Percentiles rank a stretch among this genome's conserved stretches.
Conservation (phyloP, 257 asterid species). For the Nicotiana noctiflora region DNA sequence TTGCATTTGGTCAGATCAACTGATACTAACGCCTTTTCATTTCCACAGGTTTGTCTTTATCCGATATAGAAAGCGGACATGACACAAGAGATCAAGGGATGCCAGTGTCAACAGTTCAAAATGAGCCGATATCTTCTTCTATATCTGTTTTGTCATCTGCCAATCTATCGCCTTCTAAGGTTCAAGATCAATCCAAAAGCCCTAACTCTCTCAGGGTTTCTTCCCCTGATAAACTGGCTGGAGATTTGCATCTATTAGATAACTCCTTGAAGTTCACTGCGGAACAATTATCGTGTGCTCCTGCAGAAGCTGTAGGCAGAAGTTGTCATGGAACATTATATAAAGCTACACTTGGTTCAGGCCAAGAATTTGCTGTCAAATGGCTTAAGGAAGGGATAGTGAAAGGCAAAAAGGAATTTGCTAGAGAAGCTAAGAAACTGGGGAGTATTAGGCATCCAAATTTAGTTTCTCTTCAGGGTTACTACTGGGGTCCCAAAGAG, state of each 20-base stretch:
- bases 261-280: slow-evolving; percentile 57
- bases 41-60: slow-evolving; percentile 31
- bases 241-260: slow-evolving; percentile 65
- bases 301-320: slow-evolving; percentile 72
- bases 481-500: slow-evolving; percentile 87
- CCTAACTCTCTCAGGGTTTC: slow-evolving; percentile 48
- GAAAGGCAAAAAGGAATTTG: slow-evolving; percentile 63
- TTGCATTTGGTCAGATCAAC: background rate
- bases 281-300: slow-evolving; percentile 75
- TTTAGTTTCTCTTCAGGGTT: slow-evolving; percentile 66
- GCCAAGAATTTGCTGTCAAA: slow-evolving; percentile 62
- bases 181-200: slow-evolving; percentile 27
- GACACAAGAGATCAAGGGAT: slow-evolving; percentile 20
- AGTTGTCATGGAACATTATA: slow-evolving; percentile 88
- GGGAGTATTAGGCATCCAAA: slow-evolving; percentile 66
- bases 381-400: slow-evolving; percentile 78
- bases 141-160: slow-evolving; percentile 24
- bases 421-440: slow-evolving; percentile 73
- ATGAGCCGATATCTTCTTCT: slow-evolving; percentile 34
- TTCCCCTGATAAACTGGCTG: slow-evolving; percentile 81
- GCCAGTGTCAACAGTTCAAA: slow-evolving; percentile 30
- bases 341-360: slow-evolving; percentile 59
- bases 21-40: background rate
- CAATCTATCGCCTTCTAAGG: slow-evolving; percentile 28
- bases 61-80: slow-evolving; percentile 23